Conservation (phyloP, 2,329 filamentous ascomycete genomes). For the Colletotrichum sp. region DNA sequence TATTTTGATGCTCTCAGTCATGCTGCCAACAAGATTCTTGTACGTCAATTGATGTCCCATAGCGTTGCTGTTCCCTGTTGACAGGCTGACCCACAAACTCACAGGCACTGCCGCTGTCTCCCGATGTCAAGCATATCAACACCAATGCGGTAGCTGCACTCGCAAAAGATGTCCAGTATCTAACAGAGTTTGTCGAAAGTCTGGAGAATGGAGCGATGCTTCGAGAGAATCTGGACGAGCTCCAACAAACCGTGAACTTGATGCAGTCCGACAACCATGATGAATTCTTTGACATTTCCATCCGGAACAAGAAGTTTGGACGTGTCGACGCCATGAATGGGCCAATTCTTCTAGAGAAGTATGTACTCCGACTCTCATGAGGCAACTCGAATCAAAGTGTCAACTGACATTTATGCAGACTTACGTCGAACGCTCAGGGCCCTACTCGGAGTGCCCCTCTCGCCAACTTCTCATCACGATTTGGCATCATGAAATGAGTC, state of each 20-base stretch:
- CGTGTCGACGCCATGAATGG: conserved; percentile 92
- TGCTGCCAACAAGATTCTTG: conserved; percentile 84
- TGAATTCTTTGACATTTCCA: conserved; percentile 93
- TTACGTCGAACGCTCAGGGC: conserved; percentile 67
- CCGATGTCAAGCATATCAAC: conserved; percentile 84
- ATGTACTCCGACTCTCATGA: conserved; percentile 31
- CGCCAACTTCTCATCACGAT: conserved; percentile 75
- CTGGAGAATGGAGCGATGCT: conserved; percentile 87
- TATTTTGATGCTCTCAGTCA: conserved; percentile 97
- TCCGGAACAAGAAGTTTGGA: conserved; percentile 90
- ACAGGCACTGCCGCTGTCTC: conserved; percentile 77
- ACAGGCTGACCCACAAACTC: neutral
- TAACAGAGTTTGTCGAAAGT: conserved; percentile 84
- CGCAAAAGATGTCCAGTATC: conserved; percentile 81
- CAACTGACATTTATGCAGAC: conserved; percentile 46
- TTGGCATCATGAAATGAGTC: conserved; percentile 64
- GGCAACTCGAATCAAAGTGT: neutral
- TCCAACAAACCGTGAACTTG: conserved; percentile 89
- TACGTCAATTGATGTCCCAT: conserved; percentile 38
- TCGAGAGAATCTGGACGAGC: conserved; percentile 86
- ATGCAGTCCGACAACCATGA: conserved; percentile 91
- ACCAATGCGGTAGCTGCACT: conserved; percentile 83
- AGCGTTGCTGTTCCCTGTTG: neutral
- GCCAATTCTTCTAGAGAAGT: conserved; percentile 91
- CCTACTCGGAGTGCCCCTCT: conserved; percentile 68